A percentile compares a stretch with the other conserved stretches of the same genome.
Evolutionary conservation across 331 rosid genomes (phyloP).

Genomic region (Malus hybrid): DNA sequence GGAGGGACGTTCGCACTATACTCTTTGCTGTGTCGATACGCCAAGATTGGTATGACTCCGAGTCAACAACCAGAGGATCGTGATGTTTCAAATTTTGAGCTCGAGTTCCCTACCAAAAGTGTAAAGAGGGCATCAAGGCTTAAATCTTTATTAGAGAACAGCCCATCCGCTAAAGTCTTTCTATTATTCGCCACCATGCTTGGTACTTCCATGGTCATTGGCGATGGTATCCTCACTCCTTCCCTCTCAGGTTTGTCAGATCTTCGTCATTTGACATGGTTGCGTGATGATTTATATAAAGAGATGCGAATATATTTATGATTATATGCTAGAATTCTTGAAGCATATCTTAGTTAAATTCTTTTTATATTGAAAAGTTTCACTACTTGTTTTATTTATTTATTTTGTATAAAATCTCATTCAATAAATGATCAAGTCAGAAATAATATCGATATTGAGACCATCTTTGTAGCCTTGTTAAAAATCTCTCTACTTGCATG

Average conservation of each 20-base stretch:
- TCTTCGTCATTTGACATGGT: background rate
- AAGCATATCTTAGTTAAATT: background rate
- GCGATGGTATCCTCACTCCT: slow-evolving; percentile 83
- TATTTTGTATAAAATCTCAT: no score
- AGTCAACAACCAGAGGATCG: slow-evolving; percentile 47
- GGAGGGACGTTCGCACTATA: slow-evolving; percentile 81
- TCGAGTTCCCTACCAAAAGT: slow-evolving; percentile 23
- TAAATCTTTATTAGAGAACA: slow-evolving; percentile 40
- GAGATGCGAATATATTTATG: background rate
- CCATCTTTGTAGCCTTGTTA: background rate
- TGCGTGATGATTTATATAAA: background rate
- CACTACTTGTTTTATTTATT: background rate
- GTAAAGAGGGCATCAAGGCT: slow-evolving; percentile 39
- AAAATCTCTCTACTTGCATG: background rate
- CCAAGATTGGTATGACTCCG: slow-evolving; percentile 52
- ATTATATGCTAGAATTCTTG: no score
- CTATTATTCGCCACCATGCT: slow-evolving; percentile 61
- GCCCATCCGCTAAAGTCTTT: slow-evolving; percentile 28
- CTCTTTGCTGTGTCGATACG: slow-evolving; percentile 71
- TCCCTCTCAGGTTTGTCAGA: slow-evolving; percentile 52
- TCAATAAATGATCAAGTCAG: background rate
- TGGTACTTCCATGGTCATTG: slow-evolving; percentile 82
- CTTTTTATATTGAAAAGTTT: no score
- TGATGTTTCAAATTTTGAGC: slow-evolving; percentile 44
- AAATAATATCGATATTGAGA: no score